Evolutionary conservation across 1,284 basidiomycete species (phyloP), one percentile per base, ranked within the genome.

Genomic region (Athelia sp.): DNA sequence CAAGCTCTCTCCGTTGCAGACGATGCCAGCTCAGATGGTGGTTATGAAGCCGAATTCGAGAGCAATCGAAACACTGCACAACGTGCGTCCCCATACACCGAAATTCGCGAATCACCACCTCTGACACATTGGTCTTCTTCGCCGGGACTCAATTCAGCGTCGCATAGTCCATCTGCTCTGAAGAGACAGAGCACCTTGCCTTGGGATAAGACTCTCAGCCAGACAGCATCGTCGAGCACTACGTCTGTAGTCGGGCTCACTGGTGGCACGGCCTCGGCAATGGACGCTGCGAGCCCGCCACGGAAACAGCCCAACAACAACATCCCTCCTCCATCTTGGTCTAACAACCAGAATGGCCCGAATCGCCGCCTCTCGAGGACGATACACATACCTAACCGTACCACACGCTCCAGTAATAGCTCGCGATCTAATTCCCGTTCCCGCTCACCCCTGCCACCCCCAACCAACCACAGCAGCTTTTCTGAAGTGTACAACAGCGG

Each of bases 351-450:
- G 42, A 75, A 74, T 49, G 63, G 81, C 45, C 71, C 78, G 50
- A 85, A 82, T 50, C 85, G 88, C 54, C 78, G 89, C 18, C 74
- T 91, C 46, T 91, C 90, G 18, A 85, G 90, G 50, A 84, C 84
- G 6, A 84, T 91, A 54, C 89, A 89, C 63, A 84, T 91, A 51
- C 81, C 84, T 51, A 70, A 79, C 46, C 82, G 82, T 42, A 76
- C 81, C 15, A 75, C 80, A 40, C 82, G 74, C 56, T 92, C 87
- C 50, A 82, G 79, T 24, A 83, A 87, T 52, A 94, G 85, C 61
- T 98, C 96, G n/a, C 87, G 96, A 23, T 96, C 93, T 1, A 94
- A 91, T 1, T 98, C 95, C 45, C 87, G 96, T 32, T 98, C 96
- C 2, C 84, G 93, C 40, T 98, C 96, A 1, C 96, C 96, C 0